These are phyloP conservation scores for Ophiostoma ips DNA, from an alignment of 2,329 filamentous ascomycete species.

Conservation along the genomic window DNA sequence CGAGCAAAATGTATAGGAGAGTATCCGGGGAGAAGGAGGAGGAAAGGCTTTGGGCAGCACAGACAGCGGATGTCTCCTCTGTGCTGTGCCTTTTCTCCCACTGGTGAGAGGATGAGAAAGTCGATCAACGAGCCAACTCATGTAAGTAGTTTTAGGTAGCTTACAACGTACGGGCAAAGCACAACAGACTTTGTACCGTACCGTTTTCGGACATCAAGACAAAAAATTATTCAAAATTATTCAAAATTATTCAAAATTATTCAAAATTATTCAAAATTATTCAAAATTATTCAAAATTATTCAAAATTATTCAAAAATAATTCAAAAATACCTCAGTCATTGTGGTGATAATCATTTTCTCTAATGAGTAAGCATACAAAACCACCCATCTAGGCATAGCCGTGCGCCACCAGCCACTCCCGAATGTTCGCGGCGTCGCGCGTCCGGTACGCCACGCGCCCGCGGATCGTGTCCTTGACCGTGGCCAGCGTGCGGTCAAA, in stretches of 20 bases:
- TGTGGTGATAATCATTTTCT: background rate
- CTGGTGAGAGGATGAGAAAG: constrained; percentile 2
- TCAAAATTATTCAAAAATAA: too few relatives aligned
- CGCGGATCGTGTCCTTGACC: constrained; percentile 72
- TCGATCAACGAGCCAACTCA: background rate
- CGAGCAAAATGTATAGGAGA: background rate
- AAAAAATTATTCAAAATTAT: background rate
- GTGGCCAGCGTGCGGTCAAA: constrained; percentile 80
- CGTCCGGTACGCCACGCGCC: constrained; percentile 67
- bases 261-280: background rate
- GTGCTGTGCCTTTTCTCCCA: background rate
- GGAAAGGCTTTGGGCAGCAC: background rate
- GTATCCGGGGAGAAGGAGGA: background rate
- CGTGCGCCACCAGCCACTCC: constrained; percentile 29
- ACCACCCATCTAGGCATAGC: constrained; percentile 4
- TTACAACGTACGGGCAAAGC: constrained; percentile 1
- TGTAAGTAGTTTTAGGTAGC: constrained; percentile 4
- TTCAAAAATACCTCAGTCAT: background rate
- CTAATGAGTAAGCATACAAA: too few relatives aligned
- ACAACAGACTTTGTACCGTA: constrained; percentile 1
- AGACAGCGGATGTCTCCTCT: background rate
- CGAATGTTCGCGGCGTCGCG: constrained; percentile 59
- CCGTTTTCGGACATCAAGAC: background rate
- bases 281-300: background rate
- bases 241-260: background rate